Base-by-base conservation (phyloP, 2,329 filamentous ascomycete species). In the Phialocephala sp. region DNA sequence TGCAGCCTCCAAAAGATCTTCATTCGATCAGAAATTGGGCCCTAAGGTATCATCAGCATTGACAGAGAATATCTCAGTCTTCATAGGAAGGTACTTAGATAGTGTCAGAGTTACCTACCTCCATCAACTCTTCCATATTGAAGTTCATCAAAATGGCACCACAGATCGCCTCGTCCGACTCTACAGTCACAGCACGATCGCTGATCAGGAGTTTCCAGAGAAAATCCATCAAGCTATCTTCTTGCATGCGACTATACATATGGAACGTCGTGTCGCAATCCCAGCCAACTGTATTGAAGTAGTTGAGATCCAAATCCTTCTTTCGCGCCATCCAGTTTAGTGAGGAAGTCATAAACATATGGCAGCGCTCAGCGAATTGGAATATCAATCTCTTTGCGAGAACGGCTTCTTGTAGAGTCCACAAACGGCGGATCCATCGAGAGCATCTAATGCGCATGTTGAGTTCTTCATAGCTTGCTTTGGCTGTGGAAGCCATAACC, bases 401-500 rank as follows among this genome's bases (percentile, higher is more conserved):
- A 18, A 65, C 59, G 20, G 59, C 59, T 63, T 65, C 62, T 60
- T 67, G 66, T 12, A 65, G 35, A 14, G 62, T 67, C 62, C 62
- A 67, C 11, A 65, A 27, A 56, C 62, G 59, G 11, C 66, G 45
- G 15, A 67, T 63, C 66, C 62, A 65, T 1, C 56, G 47, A 6
- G 66, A 65, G 35, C 59, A 56, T 27, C 8, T 20, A 32, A 67
- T 54, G 1, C 59, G 62, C 62, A 65, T 65, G 35, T 60, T 62
- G 24, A 67, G 52, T 36, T 67, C 62, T 52, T 67, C 62, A 59
- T 67, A 65, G 22, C 12, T 63, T 20, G 60, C 62, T 54, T 56
- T 20, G 5, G 62, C 59, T 3, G 59, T 62, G 3, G 59, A 63
- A 11, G 62, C 59, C 59, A 67, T 60, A 22, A 67, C 59, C 8